These are phyloP conservation scores for Yamagishiella unicocca DNA, from an alignment of 139 green algal species.

Conservation along the genomic window DNA sequence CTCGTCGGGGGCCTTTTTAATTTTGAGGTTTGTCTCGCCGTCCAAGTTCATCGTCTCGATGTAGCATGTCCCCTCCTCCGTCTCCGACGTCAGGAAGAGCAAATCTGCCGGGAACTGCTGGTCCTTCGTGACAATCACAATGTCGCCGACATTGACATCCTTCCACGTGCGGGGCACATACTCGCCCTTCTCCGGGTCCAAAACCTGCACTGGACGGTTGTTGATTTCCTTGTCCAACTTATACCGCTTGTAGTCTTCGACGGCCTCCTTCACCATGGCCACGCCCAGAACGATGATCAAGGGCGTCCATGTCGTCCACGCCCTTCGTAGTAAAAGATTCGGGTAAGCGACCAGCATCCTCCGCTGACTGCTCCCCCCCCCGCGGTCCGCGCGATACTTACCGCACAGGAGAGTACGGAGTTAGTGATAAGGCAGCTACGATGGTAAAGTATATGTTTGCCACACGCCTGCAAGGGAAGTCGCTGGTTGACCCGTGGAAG, in stretches of 20 bases:
- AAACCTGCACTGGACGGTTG: conserved; percentile 72
- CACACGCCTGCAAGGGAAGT: conserved; percentile 64
- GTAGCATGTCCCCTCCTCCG: conserved; percentile 84
- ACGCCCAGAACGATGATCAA: conserved; percentile 84
- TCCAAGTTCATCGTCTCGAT: conserved; percentile 95
- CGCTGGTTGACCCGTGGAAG: neutral
- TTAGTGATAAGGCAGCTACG: conserved; percentile 78
- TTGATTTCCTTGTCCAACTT: conserved; percentile 82
- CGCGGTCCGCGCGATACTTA: conserved; percentile 29
- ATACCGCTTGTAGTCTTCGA: conserved; percentile 86
- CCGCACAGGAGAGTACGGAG: conserved; percentile 70
- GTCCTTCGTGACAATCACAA: conserved; percentile 72
- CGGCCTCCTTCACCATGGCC: conserved; percentile 82
- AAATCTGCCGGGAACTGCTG: conserved; percentile 90
- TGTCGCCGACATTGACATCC: conserved; percentile 75
- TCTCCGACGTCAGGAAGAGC: conserved; percentile 81
- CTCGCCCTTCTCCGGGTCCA: conserved; percentile 38
- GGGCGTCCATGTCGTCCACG: conserved; percentile 72
- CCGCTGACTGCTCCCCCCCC: neutral
- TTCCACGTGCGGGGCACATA: conserved; percentile 66
- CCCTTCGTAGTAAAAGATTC: conserved; percentile 24
- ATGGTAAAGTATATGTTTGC: conserved; percentile 89
- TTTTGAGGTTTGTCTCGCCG: conserved; percentile 96
- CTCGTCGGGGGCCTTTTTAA: conserved; percentile 81
- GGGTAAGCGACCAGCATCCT: neutral